A percentile compares a stretch with the other conserved stretches of the same genome.
phyloP scores from a whole-genome alignment of 371 early-diverging fungal species.

The Circinella minor region DNA sequence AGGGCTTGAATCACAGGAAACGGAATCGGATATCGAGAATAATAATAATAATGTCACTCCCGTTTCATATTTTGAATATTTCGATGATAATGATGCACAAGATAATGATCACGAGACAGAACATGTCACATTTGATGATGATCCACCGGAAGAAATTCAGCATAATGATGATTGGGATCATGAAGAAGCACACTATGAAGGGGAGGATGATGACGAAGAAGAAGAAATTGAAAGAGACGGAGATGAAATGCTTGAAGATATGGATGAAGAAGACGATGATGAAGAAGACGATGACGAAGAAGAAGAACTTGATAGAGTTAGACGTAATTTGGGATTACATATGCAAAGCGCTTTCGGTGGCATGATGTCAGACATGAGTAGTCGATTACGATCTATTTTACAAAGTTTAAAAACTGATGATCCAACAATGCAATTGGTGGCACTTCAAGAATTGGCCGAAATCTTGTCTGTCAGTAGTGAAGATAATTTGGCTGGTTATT shows the following conservation, averaged over 20 bases:
- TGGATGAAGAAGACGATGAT: slow-evolving; percentile 36
- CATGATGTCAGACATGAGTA: slow-evolving; percentile 48
- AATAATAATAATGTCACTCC: neutral
- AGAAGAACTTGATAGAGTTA: slow-evolving; percentile 44
- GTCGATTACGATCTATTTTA: slow-evolving; percentile 55
- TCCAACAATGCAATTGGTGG: slow-evolving; percentile 66
- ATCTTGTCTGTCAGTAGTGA: slow-evolving; percentile 73
- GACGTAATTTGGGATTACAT: slow-evolving; percentile 49
- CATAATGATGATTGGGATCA: slow-evolving; percentile 3
- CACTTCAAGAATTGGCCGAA: slow-evolving; percentile 71
- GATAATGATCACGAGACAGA: neutral
- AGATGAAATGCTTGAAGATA: slow-evolving; percentile 15
- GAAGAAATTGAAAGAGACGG: slow-evolving; percentile 21
- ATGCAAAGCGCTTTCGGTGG: slow-evolving; percentile 54
- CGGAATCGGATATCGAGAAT: slow-evolving; percentile 17
- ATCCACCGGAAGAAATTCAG: neutral
- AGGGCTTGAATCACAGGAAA: slow-evolving; percentile 15
- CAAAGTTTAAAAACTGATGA: slow-evolving; percentile 58
- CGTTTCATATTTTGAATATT: slow-evolving; percentile 24
- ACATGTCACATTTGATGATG: neutral
- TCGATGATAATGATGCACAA: slow-evolving; percentile 6
- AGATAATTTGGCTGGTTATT: slow-evolving; percentile 62
- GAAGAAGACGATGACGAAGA: slow-evolving; percentile 44
- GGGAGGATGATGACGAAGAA: slow-evolving; percentile 31
- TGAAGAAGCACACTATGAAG: slow-evolving; percentile 22